Percentiles rank a stretch among this genome's conserved stretches.
phyloP scores from a whole-genome alignment of 208 protist genomes.

The Acanthamoeba comandoni region DNA sequence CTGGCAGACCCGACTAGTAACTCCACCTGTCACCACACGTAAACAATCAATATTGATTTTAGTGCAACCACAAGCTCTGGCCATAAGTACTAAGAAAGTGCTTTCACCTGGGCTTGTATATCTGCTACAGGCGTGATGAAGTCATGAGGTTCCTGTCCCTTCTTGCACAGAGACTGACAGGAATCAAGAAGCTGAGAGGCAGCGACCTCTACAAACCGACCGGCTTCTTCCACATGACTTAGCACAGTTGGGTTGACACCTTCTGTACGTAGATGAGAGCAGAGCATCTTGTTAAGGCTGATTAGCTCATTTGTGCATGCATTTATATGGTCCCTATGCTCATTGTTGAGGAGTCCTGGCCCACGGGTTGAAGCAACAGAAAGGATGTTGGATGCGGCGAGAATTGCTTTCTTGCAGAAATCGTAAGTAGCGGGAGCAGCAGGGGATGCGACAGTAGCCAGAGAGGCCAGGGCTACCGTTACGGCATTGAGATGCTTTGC shows the following conservation, averaged over 20 bases:
- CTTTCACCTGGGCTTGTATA: background rate
- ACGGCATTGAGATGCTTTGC: slow-evolving; percentile 11
- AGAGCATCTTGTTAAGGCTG: no score
- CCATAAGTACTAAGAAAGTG: background rate
- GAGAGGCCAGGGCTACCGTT: background rate
- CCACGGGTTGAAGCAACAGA: background rate
- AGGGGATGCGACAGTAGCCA: background rate
- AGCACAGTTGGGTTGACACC: no score
- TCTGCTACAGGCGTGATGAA: slow-evolving; percentile 48
- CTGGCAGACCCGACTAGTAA: slow-evolving; percentile 8
- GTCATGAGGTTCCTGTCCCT: slow-evolving; percentile 42
- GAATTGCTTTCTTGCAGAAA: background rate
- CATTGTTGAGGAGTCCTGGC: no score
- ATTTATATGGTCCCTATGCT: no score
- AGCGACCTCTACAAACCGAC: background rate
- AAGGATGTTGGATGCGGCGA: background rate
- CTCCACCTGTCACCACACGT: slow-evolving; percentile 6
- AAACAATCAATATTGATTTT: background rate
- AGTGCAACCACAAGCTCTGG: background rate
- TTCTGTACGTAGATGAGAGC: no score
- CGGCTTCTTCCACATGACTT: no score
- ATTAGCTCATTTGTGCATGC: no score
- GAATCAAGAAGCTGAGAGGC: slow-evolving; percentile 30
- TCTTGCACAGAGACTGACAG: slow-evolving; percentile 6
- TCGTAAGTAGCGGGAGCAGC: background rate